A percentile compares a stretch with the other conserved stretches of the same genome.
Conservation (phyloP, 768 basidiomycete genomes). For the Mycena rebaudengoi region DNA sequence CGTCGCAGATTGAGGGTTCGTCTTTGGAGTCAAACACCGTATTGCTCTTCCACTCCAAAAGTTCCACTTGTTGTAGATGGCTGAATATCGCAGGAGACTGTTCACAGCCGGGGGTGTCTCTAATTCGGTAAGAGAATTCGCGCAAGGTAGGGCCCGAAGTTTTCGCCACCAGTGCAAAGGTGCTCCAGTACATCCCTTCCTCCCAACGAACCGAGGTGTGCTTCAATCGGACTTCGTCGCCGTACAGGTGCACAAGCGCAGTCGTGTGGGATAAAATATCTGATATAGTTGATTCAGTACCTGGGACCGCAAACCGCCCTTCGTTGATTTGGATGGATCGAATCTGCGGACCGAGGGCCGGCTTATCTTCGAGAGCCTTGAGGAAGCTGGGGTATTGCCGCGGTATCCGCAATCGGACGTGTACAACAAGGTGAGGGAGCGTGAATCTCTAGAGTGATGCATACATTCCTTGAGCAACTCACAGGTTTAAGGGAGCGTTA, state of each 20-base stretch:
- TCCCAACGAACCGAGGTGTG: background rate
- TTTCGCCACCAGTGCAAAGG: background rate
- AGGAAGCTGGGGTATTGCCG: background rate
- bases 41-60: background rate
- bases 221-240: background rate
- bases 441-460: conserved; percentile 12
- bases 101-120: background rate
- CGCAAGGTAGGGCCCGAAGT: background rate
- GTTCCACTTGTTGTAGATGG: background rate
- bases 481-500: no score
- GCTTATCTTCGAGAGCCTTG: background rate
- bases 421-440: background rate
- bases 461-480: no score
- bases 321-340: background rate
- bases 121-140: background rate
- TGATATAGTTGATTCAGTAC: no score
- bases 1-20: background rate
- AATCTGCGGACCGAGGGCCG: background rate
- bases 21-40: background rate
- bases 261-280: background rate
- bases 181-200: background rate
- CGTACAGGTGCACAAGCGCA: background rate
- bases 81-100: background rate
- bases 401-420: background rate
- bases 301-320: background rate